Base-by-base conservation (phyloP, 768 basidiomycete genomes). In the Suillus luteus region DNA sequence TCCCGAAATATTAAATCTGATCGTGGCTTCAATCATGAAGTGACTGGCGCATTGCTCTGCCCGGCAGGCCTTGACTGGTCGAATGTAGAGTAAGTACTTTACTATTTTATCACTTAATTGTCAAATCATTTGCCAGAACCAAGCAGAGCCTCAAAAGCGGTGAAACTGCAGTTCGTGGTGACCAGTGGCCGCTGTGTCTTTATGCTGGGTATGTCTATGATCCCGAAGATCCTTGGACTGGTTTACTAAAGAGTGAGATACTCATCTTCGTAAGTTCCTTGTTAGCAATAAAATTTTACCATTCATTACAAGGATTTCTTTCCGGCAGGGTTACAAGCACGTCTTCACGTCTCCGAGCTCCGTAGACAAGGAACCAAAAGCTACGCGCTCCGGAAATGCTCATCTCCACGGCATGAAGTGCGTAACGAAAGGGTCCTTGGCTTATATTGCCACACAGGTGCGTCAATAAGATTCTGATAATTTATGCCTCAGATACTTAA, bases 41-140 rank as follows among this genome's bases (percentile, higher is more conserved):
- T 70, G 0, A 75, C 72, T 3, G 74, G 76, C 0, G 49, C 60
- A 1, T 67, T 76, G 6, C 66, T 79, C 3, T 76, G 73, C 44
- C 74, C 74, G 0, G 68, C 70, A n/a, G 67, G 71, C 14, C 66
- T 69, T 48, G 66, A 77, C 51, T 76, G 71, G 70, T 62, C 64
- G 22, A 58, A 77, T 38, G 52, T n/a, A 5, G 64, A 38, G 67
- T 67, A 61, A 38, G 60, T 55, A 31, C 48, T 55, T 27, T 24
- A 14, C n/a, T 24, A n/a, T 27, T 38, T 5, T 19, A 37, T 12
- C 19, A 31, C 24, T 3, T 35, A 5, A 12, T 1, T 12, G 5
- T 14, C 5, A 24, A 15, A 49, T 7, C 19, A 10, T 24, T 37
- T 22, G 1, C 4, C 37, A 61, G 60, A 48, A 48, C 49, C 14